Conservation (phyloP, 805 yeast genomes). For the Starmerella geochares region DNA sequence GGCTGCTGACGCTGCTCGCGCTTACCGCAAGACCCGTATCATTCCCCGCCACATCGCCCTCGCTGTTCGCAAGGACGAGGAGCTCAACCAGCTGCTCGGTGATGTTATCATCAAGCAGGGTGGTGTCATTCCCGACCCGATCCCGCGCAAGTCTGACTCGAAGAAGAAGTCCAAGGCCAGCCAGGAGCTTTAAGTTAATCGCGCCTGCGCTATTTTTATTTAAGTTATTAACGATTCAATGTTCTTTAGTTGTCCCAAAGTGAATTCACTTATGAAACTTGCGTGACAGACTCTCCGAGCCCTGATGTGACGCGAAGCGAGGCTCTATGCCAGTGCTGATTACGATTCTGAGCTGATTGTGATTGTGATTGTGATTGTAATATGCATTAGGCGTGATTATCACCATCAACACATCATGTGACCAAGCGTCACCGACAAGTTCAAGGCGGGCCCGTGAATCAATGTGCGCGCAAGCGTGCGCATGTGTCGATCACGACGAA, state of each 20-base stretch:
- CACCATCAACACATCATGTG: too few species aligned
- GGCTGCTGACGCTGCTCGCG: conserved; percentile 98
- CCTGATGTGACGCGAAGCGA: too few species aligned
- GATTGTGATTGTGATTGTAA: too few species aligned
- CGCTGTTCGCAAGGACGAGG: conserved; percentile 97
- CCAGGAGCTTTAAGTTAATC: conserved; percentile 32
- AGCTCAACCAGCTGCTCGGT: conserved; percentile 74
- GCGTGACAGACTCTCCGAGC: too few species aligned
- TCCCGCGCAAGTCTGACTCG: conserved; percentile 36
- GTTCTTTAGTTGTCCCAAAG: background rate
- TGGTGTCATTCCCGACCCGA: conserved; percentile 89
- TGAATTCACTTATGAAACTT: background rate
- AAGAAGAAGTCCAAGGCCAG: conserved; percentile 33
- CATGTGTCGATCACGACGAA: too few species aligned
- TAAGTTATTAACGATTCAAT: conserved; percentile 19
- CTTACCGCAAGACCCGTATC: conserved; percentile 87
- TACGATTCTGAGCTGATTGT: too few species aligned
- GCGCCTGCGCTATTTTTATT: conserved; percentile 10
- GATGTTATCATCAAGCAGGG: conserved; percentile 95
- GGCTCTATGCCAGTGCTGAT: too few species aligned
- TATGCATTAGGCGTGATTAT: too few species aligned
- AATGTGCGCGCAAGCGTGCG: too few species aligned
- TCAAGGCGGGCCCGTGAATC: too few species aligned
- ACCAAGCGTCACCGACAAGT: too few species aligned
- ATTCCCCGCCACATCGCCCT: conserved; percentile 95